Evolutionary conservation across 148 eudicot genomes (phyloP), one percentile per base, ranked within the genome.

Genomic region (Drosera capensis): DNA sequence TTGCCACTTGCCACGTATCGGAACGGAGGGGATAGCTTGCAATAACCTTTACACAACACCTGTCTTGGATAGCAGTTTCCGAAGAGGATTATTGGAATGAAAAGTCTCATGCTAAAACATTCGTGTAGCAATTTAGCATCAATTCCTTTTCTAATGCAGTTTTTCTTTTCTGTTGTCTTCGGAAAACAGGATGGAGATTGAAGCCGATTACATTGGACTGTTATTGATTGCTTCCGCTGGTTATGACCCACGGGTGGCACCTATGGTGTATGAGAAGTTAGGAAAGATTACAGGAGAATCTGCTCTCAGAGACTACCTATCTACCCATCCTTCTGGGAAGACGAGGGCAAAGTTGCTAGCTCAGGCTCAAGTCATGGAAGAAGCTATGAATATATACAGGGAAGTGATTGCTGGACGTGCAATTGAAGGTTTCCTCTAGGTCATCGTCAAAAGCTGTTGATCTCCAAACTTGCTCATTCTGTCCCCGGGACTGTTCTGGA

Each of bases 281-380:
- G 90, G 73, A 4, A 53, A 65, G 62, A 41, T 87, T 0, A 49
- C 75, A 0, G 94, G 84, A 1, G 75, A 77, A 17, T 41, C 45
- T 3, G 45, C 23, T 17, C 21, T 41, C 11, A 41, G 45, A 19
- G 45, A 41, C 14, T 41, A 41, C 14, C 45, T 41, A 17, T 78
- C 96, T 35, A 87, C 96, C 23, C 96, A 83, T 52, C 96, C 96
- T 14, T 87, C 94, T 16, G 96, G 96, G 7, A 79, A 77, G 65
- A 87, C 52, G 41, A 68, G 96, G 60, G 67, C 94, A 29, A 65
- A 74, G 57, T 41, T 74, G 37, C 63, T 87, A 30, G 76, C 64
- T 24, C 72, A 66, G 47, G 94, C 94, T 41, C 65, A 77, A 37
- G 94, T 87, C 25, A 87, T 87, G 96, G 73, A 83, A 55, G 96